These are phyloP conservation scores for Plasmodium falciparum DNA, from an alignment of 169 alveolate genomes.

Conservation along the genomic window DNA sequence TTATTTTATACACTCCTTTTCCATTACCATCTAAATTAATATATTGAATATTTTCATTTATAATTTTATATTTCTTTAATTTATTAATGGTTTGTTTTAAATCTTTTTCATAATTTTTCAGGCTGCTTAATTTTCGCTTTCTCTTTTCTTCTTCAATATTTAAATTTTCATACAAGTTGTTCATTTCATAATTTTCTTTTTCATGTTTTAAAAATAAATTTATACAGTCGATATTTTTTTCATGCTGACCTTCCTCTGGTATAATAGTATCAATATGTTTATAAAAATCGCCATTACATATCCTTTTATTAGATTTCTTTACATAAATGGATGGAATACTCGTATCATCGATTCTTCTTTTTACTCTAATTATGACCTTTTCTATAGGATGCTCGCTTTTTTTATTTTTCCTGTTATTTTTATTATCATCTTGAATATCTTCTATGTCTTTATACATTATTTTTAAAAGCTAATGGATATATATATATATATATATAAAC, in stretches of 20 bases:
- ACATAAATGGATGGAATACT: slow-evolving; percentile 66
- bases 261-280: slow-evolving; percentile 51
- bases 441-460: slow-evolving; percentile 58
- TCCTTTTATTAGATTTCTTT: slow-evolving; percentile 59
- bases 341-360: slow-evolving; percentile 73
- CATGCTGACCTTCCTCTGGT: slow-evolving; percentile 42
- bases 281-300: slow-evolving; percentile 65
- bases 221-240: slow-evolving; percentile 58
- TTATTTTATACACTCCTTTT: slow-evolving; percentile 66
- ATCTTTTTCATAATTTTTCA: slow-evolving; percentile 65
- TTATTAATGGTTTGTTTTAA: slow-evolving; percentile 55
- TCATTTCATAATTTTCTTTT: slow-evolving; percentile 16
- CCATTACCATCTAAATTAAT: slow-evolving; percentile 31
- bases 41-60: slow-evolving; percentile 65
- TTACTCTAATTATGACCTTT: slow-evolving; percentile 69
- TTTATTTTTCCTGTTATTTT: not conserved
- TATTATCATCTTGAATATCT: not conserved
- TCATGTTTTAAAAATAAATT: slow-evolving; percentile 60
- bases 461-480: not conserved
- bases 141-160: not conserved
- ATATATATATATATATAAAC: not conserved
- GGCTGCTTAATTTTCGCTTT: slow-evolving; percentile 53
- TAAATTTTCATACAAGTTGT: not conserved
- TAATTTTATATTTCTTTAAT: slow-evolving; percentile 63
- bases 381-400: not conserved